Conservation (phyloP, 2,329 filamentous ascomycete species). For the Penicillium sp. region DNA sequence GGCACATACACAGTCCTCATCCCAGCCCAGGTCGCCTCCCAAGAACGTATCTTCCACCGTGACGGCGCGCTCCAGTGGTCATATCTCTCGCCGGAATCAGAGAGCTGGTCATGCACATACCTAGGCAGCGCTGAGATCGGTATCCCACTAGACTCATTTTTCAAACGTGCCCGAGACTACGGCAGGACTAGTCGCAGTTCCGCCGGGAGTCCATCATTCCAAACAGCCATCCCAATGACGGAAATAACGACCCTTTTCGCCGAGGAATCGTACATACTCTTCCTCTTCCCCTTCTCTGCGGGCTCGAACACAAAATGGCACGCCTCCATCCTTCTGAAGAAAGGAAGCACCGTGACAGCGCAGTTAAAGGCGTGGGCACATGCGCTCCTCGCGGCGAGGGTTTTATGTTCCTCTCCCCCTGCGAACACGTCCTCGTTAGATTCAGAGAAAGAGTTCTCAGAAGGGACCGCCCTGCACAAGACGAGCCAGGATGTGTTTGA, state of each 20-base stretch:
- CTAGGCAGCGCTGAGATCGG: conserved; percentile 61
- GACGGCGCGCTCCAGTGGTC: conserved; percentile 66
- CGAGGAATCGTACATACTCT: conserved; percentile 63
- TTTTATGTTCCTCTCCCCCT: conserved; percentile 10
- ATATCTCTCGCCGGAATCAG: too few relatives aligned
- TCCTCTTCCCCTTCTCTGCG: conserved; percentile 40
- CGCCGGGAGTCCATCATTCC: conserved; percentile 25
- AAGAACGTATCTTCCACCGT: conserved; percentile 61
- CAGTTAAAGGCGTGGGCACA: conserved; percentile 67
- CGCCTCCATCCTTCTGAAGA: conserved; percentile 66
- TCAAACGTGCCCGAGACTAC: conserved; percentile 17
- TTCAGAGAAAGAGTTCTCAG: background rate
- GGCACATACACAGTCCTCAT: conserved; percentile 44
- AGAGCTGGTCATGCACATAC: background rate
- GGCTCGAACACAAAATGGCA: conserved; percentile 28
- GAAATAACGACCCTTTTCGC: conserved; percentile 55
- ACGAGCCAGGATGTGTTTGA: background rate
- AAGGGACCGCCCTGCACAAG: background rate
- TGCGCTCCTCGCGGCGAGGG: conserved; percentile 53
- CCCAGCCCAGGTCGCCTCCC: conserved; percentile 64
- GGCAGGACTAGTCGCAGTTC: background rate
- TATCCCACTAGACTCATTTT: conserved; percentile 44
- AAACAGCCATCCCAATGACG: conserved; percentile 46
- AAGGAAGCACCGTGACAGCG: conserved; percentile 50
- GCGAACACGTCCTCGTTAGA: too few relatives aligned